Evolutionary conservation across 257 asterid species (phyloP).

Genomic region (Ophiorrhiza pumila): DNA sequence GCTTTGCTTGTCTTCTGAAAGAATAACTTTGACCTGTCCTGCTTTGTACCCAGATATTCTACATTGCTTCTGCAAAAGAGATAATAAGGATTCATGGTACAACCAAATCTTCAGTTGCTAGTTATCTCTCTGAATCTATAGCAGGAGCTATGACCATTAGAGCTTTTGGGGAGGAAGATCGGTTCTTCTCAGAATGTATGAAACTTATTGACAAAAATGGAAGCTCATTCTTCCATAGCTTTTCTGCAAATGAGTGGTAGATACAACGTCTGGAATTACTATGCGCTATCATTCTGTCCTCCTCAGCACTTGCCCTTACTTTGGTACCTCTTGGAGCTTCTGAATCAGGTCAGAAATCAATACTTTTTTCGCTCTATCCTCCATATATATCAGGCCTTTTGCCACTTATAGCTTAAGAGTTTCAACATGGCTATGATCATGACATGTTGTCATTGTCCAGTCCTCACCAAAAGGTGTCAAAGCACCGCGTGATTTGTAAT

Average conservation of each 20-base stretch:
- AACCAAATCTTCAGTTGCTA: slow-evolving; percentile 32
- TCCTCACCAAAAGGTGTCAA: no score
- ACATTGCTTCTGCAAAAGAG: slow-evolving; percentile 34
- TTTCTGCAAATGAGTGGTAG: slow-evolving; percentile 42
- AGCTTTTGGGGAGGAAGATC: slow-evolving; percentile 38
- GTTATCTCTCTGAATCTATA: slow-evolving; percentile 36
- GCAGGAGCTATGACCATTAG: slow-evolving; percentile 39
- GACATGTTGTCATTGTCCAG: no score
- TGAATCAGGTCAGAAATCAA: slow-evolving; percentile 24
- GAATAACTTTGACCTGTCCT: neutral
- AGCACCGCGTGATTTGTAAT: no score
- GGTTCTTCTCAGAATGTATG: slow-evolving; percentile 25
- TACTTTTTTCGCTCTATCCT: neutral
- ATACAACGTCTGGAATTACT: slow-evolving; percentile 34
- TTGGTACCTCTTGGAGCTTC: slow-evolving; percentile 26
- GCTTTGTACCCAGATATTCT: slow-evolving; percentile 22
- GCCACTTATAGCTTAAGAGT: no score
- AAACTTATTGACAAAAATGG: slow-evolving; percentile 30
- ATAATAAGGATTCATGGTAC: slow-evolving; percentile 40
- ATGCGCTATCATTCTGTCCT: slow-evolving; percentile 33
- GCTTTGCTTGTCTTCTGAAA: no score
- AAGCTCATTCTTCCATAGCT: slow-evolving; percentile 29
- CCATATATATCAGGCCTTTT: no score
- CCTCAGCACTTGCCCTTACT: slow-evolving; percentile 35
- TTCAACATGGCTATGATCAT: no score